Evolutionary conservation across 345 rosid genomes (phyloP), one percentile per base, ranked within the genome.

Genomic region (Bretschneidera sinensis): DNA sequence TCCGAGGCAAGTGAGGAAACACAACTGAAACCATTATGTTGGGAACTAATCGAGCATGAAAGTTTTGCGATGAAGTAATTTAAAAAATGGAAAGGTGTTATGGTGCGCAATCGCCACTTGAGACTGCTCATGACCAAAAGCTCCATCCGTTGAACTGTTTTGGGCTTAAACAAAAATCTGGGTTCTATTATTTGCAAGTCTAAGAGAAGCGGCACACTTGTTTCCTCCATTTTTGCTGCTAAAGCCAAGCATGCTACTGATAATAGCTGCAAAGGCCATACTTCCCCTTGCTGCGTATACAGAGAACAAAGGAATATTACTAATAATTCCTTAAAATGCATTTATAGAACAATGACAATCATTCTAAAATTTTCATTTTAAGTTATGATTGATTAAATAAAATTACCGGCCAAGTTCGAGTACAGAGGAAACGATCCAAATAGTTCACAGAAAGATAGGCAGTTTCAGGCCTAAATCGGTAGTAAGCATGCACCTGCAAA

Each of bases 171-270:
- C 25, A 71, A 50, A 54, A 67, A 64, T 54, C 58, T 70, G 54
- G 78, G 78, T 57, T 66, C 64, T 17, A 68, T 17, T 33, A 60
- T 51, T 57, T 79, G 81, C 59, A 79, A 24, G 70, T 79, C 76
- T 51, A 71, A 22, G 22, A 74, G 79, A 55, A 63, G 9, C 1
- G 75, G 84, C 35, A 71, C 69, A 13, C 45, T 57, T 43, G 66
- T 73, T 68, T 76, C 84, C 61, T 76, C 84, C 68, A 79, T 10
- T 68, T 79, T 79, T 45, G 81, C 77, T 19, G 84, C 84, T 53
- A 76, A 11, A 52, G 77, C 66, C 34, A 76, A 57, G 57, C 81
- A 76, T 16, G 77, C 61, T 1, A 76, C 73, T 24, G 84, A 69
- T 57, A 68, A 45, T 18, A 79, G 69, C 52, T 71, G 81, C 71